Conservation (phyloP, 2,329 filamentous ascomycete genomes). For the Aspergillus sp. region DNA sequence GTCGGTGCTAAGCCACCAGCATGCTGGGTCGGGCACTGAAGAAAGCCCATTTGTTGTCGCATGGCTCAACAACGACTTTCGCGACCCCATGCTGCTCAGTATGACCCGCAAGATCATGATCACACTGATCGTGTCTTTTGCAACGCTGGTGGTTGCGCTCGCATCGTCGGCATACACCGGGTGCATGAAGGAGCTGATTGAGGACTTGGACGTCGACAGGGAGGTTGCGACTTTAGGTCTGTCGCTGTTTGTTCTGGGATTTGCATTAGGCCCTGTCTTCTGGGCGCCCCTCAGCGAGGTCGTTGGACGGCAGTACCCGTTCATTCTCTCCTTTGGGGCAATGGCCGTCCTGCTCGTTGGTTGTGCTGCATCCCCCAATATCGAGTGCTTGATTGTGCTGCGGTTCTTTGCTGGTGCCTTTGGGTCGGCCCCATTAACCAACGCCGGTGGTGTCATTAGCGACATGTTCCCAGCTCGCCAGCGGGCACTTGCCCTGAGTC, state of each 20-base stretch:
- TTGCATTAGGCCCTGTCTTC: slow-evolving; percentile 46
- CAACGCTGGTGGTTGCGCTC: slow-evolving; percentile 44
- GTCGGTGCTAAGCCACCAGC: slow-evolving; percentile 31
- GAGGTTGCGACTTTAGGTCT: slow-evolving; percentile 45
- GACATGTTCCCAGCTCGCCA: slow-evolving; percentile 59
- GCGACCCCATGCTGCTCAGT: slow-evolving; percentile 37
- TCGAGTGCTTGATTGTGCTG: slow-evolving; percentile 60
- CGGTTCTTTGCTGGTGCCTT: slow-evolving; percentile 67
- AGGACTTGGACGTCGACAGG: slow-evolving; percentile 33
- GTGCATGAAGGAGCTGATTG: slow-evolving; percentile 35
- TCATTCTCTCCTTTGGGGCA: slow-evolving; percentile 31
- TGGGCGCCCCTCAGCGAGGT: slow-evolving; percentile 44
- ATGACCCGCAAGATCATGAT: slow-evolving; percentile 30
- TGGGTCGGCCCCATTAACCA: slow-evolving; percentile 62
- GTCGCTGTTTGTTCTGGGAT: slow-evolving; percentile 48
- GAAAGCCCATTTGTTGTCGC: slow-evolving; percentile 44
- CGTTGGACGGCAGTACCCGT: slow-evolving; percentile 32
- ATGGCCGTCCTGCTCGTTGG: slow-evolving; percentile 33
- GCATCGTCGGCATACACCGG: slow-evolving; percentile 46
- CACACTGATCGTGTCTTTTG: slow-evolving; percentile 39
- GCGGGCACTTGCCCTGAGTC: slow-evolving; percentile 59
- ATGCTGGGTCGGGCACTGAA: slow-evolving; percentile 41
- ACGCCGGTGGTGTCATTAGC: slow-evolving; percentile 62
- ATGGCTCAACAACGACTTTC: slow-evolving; percentile 44
- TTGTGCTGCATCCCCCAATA: slow-evolving; percentile 56